Percentiles rank a stretch among this genome's conserved stretches.
These are phyloP conservation scores for Boletus reticulatus DNA, from an alignment of 768 basidiomycete species.

Conservation along the genomic window DNA sequence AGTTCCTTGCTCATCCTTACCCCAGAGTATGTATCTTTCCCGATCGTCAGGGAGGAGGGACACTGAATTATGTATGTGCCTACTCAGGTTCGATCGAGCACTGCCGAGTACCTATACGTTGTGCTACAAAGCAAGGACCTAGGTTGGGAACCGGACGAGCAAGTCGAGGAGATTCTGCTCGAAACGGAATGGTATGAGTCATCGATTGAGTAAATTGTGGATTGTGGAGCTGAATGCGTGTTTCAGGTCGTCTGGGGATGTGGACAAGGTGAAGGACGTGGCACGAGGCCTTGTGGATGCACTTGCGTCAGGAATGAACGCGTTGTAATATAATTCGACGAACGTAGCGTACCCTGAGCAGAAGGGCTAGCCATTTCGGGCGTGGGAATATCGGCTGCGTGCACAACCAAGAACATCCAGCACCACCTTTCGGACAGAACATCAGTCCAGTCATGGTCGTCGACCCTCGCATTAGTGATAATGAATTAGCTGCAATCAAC, in stretches of 20 bases:
- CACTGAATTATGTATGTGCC: conserved; percentile 3
- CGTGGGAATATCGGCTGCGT: conserved; percentile 23
- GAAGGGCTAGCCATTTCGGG: conserved; percentile 4
- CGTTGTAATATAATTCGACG: conserved; percentile 14
- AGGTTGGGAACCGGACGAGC: conserved; percentile 57
- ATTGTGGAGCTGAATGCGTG: conserved; percentile 28
- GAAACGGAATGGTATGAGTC: conserved; percentile 77
- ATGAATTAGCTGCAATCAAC: conserved; percentile 76
- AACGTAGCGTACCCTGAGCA: background rate
- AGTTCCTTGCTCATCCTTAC: conserved; percentile 77
- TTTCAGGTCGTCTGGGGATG: conserved; percentile 49
- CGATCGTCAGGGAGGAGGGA: conserved; percentile 8
- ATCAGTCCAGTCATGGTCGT: conserved; percentile 31
- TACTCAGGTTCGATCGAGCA: conserved; percentile 69
- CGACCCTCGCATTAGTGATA: conserved; percentile 65
- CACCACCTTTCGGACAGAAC: conserved; percentile 5
- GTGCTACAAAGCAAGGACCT: conserved; percentile 70
- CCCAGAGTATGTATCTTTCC: conserved; percentile 58
- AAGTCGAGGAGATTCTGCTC: conserved; percentile 62
- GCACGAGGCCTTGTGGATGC: conserved; percentile 41
- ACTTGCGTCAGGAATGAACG: conserved; percentile 33
- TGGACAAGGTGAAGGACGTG: conserved; percentile 36
- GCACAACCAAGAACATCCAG: conserved; percentile 7
- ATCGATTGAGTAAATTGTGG: conserved; percentile 11
- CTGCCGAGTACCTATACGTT: conserved; percentile 82